Conservation (phyloP, 208 protist genomes). For the Crithidia thermophila region DNA sequence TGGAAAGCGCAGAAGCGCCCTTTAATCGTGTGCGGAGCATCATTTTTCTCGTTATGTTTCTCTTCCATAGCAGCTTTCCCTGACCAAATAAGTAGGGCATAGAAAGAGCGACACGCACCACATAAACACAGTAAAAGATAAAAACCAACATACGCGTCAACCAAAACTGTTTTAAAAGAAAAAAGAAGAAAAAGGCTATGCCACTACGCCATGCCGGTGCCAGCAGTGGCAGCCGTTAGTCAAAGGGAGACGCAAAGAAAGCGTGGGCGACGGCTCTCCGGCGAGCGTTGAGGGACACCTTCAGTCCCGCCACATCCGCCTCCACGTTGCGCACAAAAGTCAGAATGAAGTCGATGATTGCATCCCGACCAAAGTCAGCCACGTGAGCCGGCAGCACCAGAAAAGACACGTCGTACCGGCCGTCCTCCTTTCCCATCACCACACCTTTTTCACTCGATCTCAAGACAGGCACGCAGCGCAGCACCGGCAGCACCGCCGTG, state of each 20-base stretch:
- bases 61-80: no score
- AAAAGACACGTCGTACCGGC: constrained; percentile 18
- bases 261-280: constrained; percentile 40
- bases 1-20: no score
- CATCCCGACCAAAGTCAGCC: constrained; percentile 94
- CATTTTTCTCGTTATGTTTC: no score
- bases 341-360: constrained; percentile 97
- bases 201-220: no score
- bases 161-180: no score
- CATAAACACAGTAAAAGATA: no score
- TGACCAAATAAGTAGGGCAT: no score
- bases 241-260: constrained; percentile 29
- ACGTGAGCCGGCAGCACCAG: constrained; percentile 78
- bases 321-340: constrained; percentile 96
- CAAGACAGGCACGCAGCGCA: constrained; percentile 19
- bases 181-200: no score
- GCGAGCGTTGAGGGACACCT: constrained; percentile 70
- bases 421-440: background rate
- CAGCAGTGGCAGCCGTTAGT: background rate
- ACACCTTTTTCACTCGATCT: no score
- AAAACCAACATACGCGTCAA: no score
- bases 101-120: no score
- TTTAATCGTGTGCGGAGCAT: no score
- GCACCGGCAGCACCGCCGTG: constrained; percentile 7
- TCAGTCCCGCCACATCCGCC: constrained; percentile 96